Percentiles rank a stretch among this genome's conserved stretches.
Conservation (phyloP, 345 rosid genomes). For the Rhodomyrtus tomentosa region DNA sequence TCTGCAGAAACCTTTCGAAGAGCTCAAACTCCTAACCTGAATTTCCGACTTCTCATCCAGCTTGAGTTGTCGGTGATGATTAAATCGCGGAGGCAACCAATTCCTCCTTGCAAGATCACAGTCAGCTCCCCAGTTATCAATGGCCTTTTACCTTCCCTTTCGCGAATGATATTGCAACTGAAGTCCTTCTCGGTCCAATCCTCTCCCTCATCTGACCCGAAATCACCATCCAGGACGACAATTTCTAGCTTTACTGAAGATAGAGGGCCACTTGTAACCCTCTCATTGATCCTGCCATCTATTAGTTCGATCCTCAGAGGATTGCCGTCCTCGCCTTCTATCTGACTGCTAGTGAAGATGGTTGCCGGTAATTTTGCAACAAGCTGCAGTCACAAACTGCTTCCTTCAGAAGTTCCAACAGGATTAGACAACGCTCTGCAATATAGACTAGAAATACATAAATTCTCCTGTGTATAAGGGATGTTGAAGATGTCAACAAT, state of each 20-base stretch:
- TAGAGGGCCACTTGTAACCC: slow-evolving; percentile 9
- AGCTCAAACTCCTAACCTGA: neutral
- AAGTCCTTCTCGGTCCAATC: neutral
- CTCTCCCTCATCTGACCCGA: neutral
- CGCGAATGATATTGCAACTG: neutral
- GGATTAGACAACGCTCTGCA: neutral
- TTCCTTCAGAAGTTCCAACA: neutral
- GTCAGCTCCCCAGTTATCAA: neutral
- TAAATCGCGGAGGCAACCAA: neutral
- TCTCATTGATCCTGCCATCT: slow-evolving; percentile 8
- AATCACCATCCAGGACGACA: neutral
- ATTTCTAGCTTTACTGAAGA: neutral
- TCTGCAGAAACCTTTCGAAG: neutral
- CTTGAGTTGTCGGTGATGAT: neutral
- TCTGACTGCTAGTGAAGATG: slow-evolving; percentile 13
- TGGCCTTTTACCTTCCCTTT: slow-evolving; percentile 1
- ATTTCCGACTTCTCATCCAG: slow-evolving; percentile 1
- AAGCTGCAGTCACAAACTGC: slow-evolving; percentile 16
- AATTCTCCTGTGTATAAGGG: neutral
- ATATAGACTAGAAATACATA: neutral
- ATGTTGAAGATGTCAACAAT: no score
- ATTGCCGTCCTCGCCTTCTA: slow-evolving; percentile 6
- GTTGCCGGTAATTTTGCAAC: slow-evolving; percentile 3
- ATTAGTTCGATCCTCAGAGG: slow-evolving; percentile 9
- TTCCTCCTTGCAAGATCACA: neutral